Evolutionary conservation across 225 moss, liverwort and hornwort genomes (phyloP).

Genomic region (Lunularia cruciata): DNA sequence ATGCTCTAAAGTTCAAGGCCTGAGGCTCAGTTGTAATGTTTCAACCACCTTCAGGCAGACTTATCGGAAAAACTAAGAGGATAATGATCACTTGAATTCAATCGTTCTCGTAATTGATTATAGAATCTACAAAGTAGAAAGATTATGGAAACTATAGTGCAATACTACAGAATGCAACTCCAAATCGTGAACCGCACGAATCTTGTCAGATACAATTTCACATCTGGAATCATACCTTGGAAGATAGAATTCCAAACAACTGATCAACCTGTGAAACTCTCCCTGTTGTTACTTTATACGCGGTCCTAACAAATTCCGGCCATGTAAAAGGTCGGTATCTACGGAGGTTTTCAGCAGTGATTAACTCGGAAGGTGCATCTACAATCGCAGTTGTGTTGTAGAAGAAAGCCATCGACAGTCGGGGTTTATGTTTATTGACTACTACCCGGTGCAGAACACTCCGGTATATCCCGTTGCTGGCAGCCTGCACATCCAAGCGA

Average conservation of each 20-base stretch:
- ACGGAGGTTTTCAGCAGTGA: conserved; percentile 8
- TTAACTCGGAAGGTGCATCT: conserved; percentile 1
- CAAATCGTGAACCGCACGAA: too few relatives aligned
- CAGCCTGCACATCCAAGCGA: conserved; percentile 11
- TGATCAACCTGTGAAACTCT: neutral
- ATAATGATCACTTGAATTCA: too few relatives aligned
- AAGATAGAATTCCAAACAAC: neutral
- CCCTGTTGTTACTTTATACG: conserved; percentile 1
- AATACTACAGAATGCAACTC: too few relatives aligned
- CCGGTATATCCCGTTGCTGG: conserved; percentile 20
- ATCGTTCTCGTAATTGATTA: too few relatives aligned
- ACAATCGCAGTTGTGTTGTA: conserved; percentile 19
- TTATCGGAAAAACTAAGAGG: too few relatives aligned
- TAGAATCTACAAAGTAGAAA: too few relatives aligned
- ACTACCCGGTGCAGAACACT: conserved; percentile 23
- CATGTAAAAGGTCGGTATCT: conserved; percentile 14
- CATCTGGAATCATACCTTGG: too few relatives aligned
- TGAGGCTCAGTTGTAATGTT: too few relatives aligned
- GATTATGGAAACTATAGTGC: too few relatives aligned
- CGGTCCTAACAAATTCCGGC: conserved; percentile 12
- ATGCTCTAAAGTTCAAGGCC: too few relatives aligned
- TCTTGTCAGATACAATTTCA: too few relatives aligned
- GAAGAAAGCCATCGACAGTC: conserved; percentile 23
- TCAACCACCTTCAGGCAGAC: too few relatives aligned
- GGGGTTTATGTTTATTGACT: conserved; percentile 6